Evolutionary conservation across 2,329 filamentous ascomycete genomes (phyloP), one percentile per base, ranked within the genome.

Genomic region (Pestalotiopsis fici): DNA sequence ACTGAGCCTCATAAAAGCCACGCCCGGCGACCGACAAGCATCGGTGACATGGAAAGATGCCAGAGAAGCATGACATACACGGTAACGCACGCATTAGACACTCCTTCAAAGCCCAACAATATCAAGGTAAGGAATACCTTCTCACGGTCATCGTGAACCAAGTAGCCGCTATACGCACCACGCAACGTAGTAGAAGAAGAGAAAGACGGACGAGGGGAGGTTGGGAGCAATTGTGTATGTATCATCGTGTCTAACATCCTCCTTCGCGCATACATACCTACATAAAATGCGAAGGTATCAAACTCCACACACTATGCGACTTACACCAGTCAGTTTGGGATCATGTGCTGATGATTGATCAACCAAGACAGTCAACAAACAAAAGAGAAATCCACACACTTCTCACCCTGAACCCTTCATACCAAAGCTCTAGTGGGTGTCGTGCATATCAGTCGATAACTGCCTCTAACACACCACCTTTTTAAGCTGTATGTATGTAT

Each of bases 1-100:
- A 55, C 21, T 47, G 61, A 64, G 61, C 61, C 61, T 64, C 61
- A 64, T 64, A 63, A 63, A 64, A 64, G 61, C 61, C 39, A 64
- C 61, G 61, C 47, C n/a, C 27, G 27, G n/a, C 61, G 60, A 50
- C 43, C n/a, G 43, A 50, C 9, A 18, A 50, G 43, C 43, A 50
- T 21, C 18, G 43, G 18, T 50, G 18, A 50, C 3, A 21, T 23
- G 31, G 11, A 35, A 35, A 35, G n/a, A 50, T 50, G 6, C n/a
- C 43, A n/a, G 43, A 50, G 43, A 50, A n/a, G 21, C 43, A 50
- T 50, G 43, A n/a, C 4, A 21, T 50, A 18, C 43, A n/a, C 43
- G n/a, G n/a, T n/a, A 11, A n/a, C n/a, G 21, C 43, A n/a, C n/a
- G 2, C 43, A 11, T 35, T 12, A 50, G 43, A 21, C 21, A 50